Evolutionary conservation across 345 rosid genomes (phyloP).

Genomic region (Citrus medica): DNA sequence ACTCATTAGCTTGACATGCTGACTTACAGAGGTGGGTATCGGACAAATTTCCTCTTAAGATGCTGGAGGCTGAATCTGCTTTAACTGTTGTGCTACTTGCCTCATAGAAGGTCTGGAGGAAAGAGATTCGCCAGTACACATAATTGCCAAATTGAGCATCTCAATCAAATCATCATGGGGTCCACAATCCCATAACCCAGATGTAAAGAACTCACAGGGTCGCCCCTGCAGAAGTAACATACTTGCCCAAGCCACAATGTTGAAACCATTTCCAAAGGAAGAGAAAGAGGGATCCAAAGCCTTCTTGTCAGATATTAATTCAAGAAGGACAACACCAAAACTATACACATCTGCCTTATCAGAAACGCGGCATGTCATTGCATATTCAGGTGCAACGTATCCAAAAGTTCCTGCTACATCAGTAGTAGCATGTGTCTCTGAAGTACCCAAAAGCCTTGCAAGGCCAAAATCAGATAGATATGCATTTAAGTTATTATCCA

Average conservation of each 20-base stretch:
- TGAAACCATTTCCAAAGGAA: slow-evolving; percentile 47
- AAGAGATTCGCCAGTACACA: slow-evolving; percentile 46
- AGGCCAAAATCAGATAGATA: slow-evolving; percentile 58
- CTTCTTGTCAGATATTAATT: slow-evolving; percentile 50
- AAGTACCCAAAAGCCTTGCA: slow-evolving; percentile 51
- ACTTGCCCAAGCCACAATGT: slow-evolving; percentile 50
- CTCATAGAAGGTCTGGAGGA: slow-evolving; percentile 53
- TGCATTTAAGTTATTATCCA: slow-evolving; percentile 43
- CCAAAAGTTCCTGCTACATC: slow-evolving; percentile 60
- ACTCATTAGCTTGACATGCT: slow-evolving; percentile 15
- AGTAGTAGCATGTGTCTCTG: slow-evolving; percentile 56
- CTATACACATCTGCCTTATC: slow-evolving; percentile 59
- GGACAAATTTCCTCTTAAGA: slow-evolving; percentile 26
- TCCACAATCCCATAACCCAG: slow-evolving; percentile 47
- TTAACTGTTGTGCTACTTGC: slow-evolving; percentile 45
- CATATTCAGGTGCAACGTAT: slow-evolving; percentile 58
- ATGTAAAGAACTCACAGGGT: slow-evolving; percentile 35
- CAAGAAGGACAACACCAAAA: slow-evolving; percentile 51
- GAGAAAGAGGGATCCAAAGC: slow-evolving; percentile 52
- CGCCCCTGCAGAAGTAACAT: slow-evolving; percentile 41
- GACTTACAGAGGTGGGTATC: slow-evolving; percentile 23
- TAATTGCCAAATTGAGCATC: slow-evolving; percentile 36
- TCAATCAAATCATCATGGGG: slow-evolving; percentile 45
- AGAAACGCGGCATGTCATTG: slow-evolving; percentile 55
- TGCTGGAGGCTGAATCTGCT: slow-evolving; percentile 41